Conservation (phyloP, 108 stramenopile genomes). For the Cylindrotheca fusiformis region DNA sequence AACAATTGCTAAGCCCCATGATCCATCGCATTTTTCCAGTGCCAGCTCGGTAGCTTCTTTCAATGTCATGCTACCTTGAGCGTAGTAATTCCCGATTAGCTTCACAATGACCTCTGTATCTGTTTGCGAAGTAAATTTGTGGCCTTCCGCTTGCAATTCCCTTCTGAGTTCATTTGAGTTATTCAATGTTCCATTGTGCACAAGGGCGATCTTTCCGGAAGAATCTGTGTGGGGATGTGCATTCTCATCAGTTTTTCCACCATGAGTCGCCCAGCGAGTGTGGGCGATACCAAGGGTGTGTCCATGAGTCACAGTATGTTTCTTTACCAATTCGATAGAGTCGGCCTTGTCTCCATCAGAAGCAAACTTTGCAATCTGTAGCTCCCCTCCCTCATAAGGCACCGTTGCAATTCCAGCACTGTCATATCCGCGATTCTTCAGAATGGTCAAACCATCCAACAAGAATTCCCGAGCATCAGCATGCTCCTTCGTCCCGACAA, state of each 20-base stretch:
- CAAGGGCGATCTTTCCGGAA: constrained; percentile 93
- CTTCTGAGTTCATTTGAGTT: constrained; percentile 91
- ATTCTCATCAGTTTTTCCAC: constrained; percentile 98
- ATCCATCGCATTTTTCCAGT: constrained; percentile 85
- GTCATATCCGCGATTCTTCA: constrained; percentile 99
- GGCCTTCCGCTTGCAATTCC: constrained; percentile 78
- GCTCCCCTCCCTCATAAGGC: constrained; percentile 31
- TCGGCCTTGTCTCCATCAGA: constrained; percentile 92
- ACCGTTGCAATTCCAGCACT: constrained; percentile 96
- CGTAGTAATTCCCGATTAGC: constrained; percentile 83
- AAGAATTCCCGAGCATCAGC: constrained; percentile 58
- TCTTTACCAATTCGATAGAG: constrained; percentile 83
- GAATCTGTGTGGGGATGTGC: constrained; percentile 98
- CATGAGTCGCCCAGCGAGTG: constrained; percentile 99
- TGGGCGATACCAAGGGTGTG: constrained; percentile 95
- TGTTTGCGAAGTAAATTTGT: constrained; percentile 89
- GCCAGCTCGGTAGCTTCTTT: constrained; percentile 90
- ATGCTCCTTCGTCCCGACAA: constrained; percentile 34
- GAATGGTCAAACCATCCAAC: constrained; percentile 91
- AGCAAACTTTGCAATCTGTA: constrained; percentile 90
- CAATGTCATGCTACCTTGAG: constrained; percentile 37
- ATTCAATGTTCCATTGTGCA: constrained; percentile 99
- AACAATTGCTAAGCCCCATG: constrained; percentile 93
- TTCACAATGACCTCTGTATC: constrained; percentile 99
- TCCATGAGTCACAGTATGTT: constrained; percentile 57